These are phyloP conservation scores for Globisporangium parvum DNA, from an alignment of 352 stramenopile genomes.

Conservation along the genomic window DNA sequence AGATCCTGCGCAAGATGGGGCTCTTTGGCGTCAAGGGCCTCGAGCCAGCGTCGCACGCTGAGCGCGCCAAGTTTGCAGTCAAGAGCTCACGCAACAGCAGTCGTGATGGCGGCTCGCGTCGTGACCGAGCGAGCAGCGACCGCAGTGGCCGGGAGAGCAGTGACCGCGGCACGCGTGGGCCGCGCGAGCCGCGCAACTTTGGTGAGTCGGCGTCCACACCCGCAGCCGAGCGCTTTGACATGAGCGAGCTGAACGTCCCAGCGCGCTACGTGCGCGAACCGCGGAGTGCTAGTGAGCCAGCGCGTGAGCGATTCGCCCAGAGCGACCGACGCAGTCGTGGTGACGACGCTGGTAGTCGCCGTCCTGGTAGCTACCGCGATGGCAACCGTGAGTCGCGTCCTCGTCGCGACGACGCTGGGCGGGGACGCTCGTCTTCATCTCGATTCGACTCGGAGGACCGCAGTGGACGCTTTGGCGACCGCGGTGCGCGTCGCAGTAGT, in stretches of 20 bases:
- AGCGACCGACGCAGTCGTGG: slow-evolving; percentile 4
- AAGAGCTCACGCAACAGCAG: slow-evolving; percentile 7
- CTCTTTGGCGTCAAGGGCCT: slow-evolving; percentile 82
- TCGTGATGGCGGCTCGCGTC: neutral
- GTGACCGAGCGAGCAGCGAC: neutral
- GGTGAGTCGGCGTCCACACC: slow-evolving; percentile 9
- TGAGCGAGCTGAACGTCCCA: neutral
- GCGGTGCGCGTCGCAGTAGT: neutral
- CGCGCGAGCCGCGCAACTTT: slow-evolving; percentile 13
- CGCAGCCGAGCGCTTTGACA: slow-evolving; percentile 8
- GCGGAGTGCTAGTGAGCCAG: neutral
- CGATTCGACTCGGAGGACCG: slow-evolving; percentile 9
- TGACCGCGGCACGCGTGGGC: neutral
- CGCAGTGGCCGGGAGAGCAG: neutral
- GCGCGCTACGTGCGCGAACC: neutral
- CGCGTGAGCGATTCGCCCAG: neutral
- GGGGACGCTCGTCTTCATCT: neutral
- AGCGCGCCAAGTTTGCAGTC: slow-evolving; percentile 13
- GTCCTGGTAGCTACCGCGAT: slow-evolving; percentile 11
- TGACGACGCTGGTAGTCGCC: slow-evolving; percentile 3
- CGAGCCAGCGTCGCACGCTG: slow-evolving; percentile 11
- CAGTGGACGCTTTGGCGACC: neutral
- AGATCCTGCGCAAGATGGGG: slow-evolving; percentile 81
- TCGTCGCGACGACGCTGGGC: slow-evolving; percentile 5
- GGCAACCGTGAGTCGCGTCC: slow-evolving; percentile 3